A percentile compares a stretch with the other conserved stretches of the same genome.
phyloP scores from a whole-genome alignment of 1,284 basidiomycete genomes.

The Sporisorium sorghi region DNA sequence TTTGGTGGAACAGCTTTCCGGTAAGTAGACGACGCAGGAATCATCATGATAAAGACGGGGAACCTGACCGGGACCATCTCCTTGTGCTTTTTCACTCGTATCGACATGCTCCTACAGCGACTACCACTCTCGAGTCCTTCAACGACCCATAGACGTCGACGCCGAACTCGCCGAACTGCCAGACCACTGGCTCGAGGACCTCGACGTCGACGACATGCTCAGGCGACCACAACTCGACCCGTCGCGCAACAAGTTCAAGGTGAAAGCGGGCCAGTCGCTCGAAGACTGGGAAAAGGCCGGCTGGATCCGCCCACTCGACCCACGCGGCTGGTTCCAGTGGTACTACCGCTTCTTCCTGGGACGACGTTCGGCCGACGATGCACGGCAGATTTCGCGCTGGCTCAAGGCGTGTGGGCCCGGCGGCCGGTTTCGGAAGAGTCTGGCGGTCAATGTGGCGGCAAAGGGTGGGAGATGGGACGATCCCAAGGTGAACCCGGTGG shows the following conservation, averaged over 20 bases:
- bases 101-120: conserved; percentile 17
- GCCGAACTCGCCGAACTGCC: conserved; percentile 57
- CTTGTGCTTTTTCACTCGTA: neutral
- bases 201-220: conserved; percentile 50
- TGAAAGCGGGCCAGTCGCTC: conserved; percentile 71
- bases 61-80: too few relatives aligned
- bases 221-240: conserved; percentile 62
- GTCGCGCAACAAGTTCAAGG: conserved; percentile 70
- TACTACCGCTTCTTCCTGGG: conserved; percentile 72
- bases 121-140: conserved; percentile 49
- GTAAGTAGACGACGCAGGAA: conserved; percentile 41
- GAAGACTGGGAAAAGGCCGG: conserved; percentile 72
- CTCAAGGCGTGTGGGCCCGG: conserved; percentile 71
- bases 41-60: neutral
- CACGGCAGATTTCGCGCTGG: conserved; percentile 71
- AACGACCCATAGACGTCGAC: conserved; percentile 41
- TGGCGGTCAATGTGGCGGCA: conserved; percentile 70
- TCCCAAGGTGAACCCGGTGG: conserved; percentile 44
- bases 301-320: conserved; percentile 71
- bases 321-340: conserved; percentile 71
- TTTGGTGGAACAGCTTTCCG: conserved; percentile 71
- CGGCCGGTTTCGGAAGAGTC: conserved; percentile 70
- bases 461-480: conserved; percentile 67
- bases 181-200: conserved; percentile 42
- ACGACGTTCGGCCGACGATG: conserved; percentile 71